Evolutionary conservation across 176 grass and related monocot genomes (phyloP), one percentile per base, ranked within the genome.

Genomic region (Oryza glumipatula): DNA sequence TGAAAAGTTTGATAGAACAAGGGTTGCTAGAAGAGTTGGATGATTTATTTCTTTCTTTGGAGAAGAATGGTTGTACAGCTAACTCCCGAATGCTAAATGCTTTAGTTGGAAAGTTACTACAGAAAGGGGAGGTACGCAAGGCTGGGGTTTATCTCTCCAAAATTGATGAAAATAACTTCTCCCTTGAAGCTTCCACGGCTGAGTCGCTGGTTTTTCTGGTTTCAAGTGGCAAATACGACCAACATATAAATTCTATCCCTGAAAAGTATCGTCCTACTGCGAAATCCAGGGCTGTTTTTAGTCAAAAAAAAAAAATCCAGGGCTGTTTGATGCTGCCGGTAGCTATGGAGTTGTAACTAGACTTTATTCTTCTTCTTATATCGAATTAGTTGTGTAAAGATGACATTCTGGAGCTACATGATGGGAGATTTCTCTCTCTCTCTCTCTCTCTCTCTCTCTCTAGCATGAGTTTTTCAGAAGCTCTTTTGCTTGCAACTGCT

Each of bases 131-230:
- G 11, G 1, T 67, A 36, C 4, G 0, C 0, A 66, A 14, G 26
- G 60, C 19, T 24, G 43, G 24, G 19, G 5, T 1, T 12, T 76
- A 67, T 19, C 81, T 76, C 60, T 7, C 4, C 4, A 83, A 51
- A 76, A 65, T 75, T 67, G 41, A 83, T 11, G 13, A 75, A 28
- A 66, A 36, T 1, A 47, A 35, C 17, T 83, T 76, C 21, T 6
- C 19, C 21, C 21, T 52, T 26, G 44, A 65, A n/a, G 11, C 71
- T 41, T 83, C 67, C 0, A 66, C 80, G 0, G 16, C 54, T 33
- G 12, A 15, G n/a, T 19, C 14, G 23, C 13, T 82, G 6, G 22
- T 64, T 6, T 74, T 28, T 1, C 1, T 74, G 46, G 1, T 48
- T 2, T 83, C 54, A 0, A 1, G 0, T 1, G 15, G 11, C 5